Evolutionary conservation across 805 yeast genomes (phyloP).

Genomic region (Myxozyma lipomycoides): DNA sequence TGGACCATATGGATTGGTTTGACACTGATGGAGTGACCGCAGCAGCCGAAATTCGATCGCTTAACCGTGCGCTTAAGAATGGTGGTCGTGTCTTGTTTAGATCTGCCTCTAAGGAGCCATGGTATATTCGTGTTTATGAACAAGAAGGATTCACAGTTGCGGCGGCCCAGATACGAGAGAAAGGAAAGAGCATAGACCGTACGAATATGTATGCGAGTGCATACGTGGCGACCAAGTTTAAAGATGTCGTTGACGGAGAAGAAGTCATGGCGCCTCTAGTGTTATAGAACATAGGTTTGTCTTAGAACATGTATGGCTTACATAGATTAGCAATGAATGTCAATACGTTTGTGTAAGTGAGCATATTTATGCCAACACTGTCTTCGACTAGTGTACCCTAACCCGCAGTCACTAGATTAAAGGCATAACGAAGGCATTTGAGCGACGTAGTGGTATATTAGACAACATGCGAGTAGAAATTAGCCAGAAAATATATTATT

Average conservation of each 20-base stretch:
- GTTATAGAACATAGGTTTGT: too few species aligned
- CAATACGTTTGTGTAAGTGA: too few species aligned
- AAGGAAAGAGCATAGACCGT: conserved; percentile 68
- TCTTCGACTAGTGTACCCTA: too few species aligned
- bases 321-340: too few species aligned
- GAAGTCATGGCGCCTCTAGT: conserved; percentile 6
- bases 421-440: too few species aligned
- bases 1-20: conserved; percentile 95
- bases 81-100: conserved; percentile 75
- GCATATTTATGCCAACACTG: too few species aligned
- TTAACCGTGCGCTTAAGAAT: conserved; percentile 56
- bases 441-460: too few species aligned
- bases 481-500: too few species aligned
- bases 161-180: conserved; percentile 63
- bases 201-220: conserved; percentile 87
- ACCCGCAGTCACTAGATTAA: too few species aligned
- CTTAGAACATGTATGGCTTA: too few species aligned
- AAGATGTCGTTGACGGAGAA: conserved; percentile 15
- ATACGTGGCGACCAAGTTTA: conserved; percentile 50
- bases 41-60: conserved; percentile 58
- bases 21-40: conserved; percentile 63
- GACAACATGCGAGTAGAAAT: too few species aligned
- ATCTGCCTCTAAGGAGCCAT: conserved; percentile 68
- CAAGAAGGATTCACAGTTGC: conserved; percentile 61
- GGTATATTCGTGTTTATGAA: conserved; percentile 73